These are phyloP conservation scores for Pseudogymnoascus sp. DNA, from an alignment of 2,329 filamentous ascomycete genomes.

Conservation along the genomic window DNA sequence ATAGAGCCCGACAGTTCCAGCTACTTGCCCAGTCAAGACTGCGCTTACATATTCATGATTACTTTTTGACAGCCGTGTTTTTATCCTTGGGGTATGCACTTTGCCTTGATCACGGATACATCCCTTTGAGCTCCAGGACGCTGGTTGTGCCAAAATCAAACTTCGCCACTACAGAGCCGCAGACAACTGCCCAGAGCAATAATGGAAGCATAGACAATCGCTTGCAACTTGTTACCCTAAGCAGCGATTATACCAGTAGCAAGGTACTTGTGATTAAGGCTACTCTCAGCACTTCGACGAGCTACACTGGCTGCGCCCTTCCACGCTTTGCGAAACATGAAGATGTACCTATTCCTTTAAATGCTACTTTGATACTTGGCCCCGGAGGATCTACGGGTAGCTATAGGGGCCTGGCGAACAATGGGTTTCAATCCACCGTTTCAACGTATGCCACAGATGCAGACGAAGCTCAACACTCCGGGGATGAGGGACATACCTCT, in stretches of 20 bases:
- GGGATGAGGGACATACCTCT: neutral
- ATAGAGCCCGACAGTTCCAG: conserved; percentile 14
- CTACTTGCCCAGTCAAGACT: neutral
- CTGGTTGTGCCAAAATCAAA: conserved; percentile 21
- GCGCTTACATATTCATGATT: conserved; percentile 23
- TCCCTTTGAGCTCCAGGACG: conserved; percentile 29
- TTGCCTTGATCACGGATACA: conserved; percentile 26
- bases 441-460: neutral
- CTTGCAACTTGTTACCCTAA: conserved; percentile 3
- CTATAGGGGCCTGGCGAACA: neutral
- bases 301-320: neutral
- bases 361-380: conserved; percentile 25
- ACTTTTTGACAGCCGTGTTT: conserved; percentile 29
- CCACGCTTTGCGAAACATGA: neutral
- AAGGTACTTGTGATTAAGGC: conserved; percentile 13
- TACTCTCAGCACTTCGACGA: neutral
- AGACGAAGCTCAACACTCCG: neutral
- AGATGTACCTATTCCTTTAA: neutral
- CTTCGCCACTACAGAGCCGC: neutral
- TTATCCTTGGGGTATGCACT: conserved; percentile 27
- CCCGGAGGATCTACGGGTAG: conserved; percentile 18
- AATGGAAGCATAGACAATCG: neutral
- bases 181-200: neutral
- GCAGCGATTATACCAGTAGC: neutral
- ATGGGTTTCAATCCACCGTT: neutral